phyloP scores from a whole-genome alignment of 2,329 filamentous ascomycete genomes.

The Zasmidium cellare region DNA sequence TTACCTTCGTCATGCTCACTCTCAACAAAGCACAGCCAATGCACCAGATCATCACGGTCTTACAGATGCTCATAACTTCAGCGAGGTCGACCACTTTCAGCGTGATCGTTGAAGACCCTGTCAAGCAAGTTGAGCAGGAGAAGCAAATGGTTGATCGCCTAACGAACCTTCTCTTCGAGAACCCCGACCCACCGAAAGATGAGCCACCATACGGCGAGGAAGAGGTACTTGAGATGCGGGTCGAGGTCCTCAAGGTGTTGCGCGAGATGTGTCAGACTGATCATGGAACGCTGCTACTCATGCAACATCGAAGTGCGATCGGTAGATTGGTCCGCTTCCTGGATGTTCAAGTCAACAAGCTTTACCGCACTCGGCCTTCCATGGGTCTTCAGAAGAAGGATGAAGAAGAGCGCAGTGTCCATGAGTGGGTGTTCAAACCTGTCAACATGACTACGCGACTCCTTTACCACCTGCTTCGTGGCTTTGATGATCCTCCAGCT shows the following conservation, averaged over 20 bases:
- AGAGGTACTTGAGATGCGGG: slow-evolving; percentile 47
- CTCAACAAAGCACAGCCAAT: slow-evolving; percentile 67
- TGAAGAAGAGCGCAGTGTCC: slow-evolving; percentile 25
- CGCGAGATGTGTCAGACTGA: slow-evolving; percentile 62
- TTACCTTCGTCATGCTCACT: slow-evolving; percentile 66
- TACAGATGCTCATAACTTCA: slow-evolving; percentile 68
- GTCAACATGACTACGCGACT: slow-evolving; percentile 64
- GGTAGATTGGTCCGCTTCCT: slow-evolving; percentile 74
- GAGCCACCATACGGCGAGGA: slow-evolving; percentile 40
- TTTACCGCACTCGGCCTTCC: slow-evolving; percentile 49
- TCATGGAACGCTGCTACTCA: slow-evolving; percentile 66
- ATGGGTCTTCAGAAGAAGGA: slow-evolving; percentile 8
- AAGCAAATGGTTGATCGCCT: slow-evolving; percentile 61
- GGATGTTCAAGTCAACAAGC: slow-evolving; percentile 66
- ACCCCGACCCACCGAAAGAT: slow-evolving; percentile 45
- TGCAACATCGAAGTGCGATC: slow-evolving; percentile 66
- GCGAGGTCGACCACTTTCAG: slow-evolving; percentile 65
- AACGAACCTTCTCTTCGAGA: slow-evolving; percentile 62
- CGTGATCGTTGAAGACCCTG: slow-evolving; percentile 56
- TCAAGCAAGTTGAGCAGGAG: slow-evolving; percentile 39
- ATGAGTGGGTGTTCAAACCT: slow-evolving; percentile 46
- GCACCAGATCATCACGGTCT: slow-evolving; percentile 62
- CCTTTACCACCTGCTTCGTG: slow-evolving; percentile 58
- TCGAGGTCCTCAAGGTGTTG: slow-evolving; percentile 48
- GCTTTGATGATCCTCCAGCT: slow-evolving; percentile 60